Percentiles rank a stretch among this genome's conserved stretches.
phyloP scores from a whole-genome alignment of 75 land plant genomes.

The Pinus tabuliformis region DNA sequence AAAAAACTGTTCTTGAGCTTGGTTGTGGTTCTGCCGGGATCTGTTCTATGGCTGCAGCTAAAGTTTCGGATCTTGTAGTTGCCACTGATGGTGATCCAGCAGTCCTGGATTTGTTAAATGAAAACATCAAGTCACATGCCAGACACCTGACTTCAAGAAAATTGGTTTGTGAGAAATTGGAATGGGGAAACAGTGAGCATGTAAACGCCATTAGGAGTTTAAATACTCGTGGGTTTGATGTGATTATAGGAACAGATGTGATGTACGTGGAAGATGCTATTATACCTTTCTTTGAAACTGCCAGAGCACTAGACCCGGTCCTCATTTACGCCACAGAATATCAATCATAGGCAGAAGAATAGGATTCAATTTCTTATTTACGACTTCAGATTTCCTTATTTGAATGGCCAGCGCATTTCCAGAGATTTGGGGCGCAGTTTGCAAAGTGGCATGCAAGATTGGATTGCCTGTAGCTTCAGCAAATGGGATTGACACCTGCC shows the following conservation, averaged over 20 bases:
- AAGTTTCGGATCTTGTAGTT: conserved; percentile 56
- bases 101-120: conserved; percentile 51
- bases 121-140: conserved; percentile 64
- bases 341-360: too few relatives aligned
- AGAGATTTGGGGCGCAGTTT: too few relatives aligned
- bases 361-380: too few relatives aligned
- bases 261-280: conserved; percentile 75
- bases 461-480: too few relatives aligned
- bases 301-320: conserved; percentile 61
- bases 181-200: conserved; percentile 78
- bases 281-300: conserved; percentile 76
- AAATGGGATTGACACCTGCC: too few relatives aligned
- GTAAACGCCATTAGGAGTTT: conserved; percentile 45
- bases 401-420: too few relatives aligned
- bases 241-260: conserved; percentile 91
- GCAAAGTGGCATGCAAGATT: too few relatives aligned
- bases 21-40: conserved; percentile 90
- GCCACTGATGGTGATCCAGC: conserved; percentile 86
- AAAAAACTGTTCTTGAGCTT: conserved; percentile 78
- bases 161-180: conserved; percentile 40
- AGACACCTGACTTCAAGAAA: conserved; percentile 17
- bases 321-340: too few relatives aligned
- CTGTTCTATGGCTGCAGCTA: conserved; percentile 77
- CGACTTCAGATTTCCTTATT: too few relatives aligned
- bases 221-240: conserved; percentile 55